Evolutionary conservation across 495 filamentous ascomycete species (phyloP).

Genomic region (Hyaloscypha finlandica): DNA sequence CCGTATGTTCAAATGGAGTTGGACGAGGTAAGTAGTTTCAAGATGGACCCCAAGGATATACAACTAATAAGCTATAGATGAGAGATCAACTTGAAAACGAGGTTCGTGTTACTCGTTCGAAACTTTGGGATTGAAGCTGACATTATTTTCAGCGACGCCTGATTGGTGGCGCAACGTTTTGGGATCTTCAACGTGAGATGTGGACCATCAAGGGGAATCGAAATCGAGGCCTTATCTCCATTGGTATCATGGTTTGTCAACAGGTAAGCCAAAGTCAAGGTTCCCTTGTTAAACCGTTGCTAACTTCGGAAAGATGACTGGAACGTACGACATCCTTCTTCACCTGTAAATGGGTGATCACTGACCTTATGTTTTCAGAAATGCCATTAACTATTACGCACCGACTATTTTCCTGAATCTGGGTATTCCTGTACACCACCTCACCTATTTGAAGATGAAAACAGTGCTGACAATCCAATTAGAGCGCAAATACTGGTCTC

Average conservation of each 20-base stretch:
- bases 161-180: conserved; percentile 40
- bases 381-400: conserved; percentile 68
- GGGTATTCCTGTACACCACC: conserved; percentile 51
- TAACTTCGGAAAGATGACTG: neutral
- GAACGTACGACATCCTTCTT: neutral
- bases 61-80: conserved; percentile 40
- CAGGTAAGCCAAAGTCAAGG: conserved; percentile 38
- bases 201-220: conserved; percentile 67
- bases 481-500: conserved; percentile 37
- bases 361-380: conserved; percentile 22
- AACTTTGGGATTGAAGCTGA: neutral
- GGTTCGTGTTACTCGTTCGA: conserved; percentile 52
- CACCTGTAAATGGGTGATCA: neutral
- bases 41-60: neutral
- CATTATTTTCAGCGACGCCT: conserved; percentile 14
- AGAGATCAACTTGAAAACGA: conserved; percentile 70
- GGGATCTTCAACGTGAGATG: conserved; percentile 70
- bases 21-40: conserved; percentile 42
- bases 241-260: conserved; percentile 70
- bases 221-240: conserved; percentile 59
- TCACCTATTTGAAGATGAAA: neutral
- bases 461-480: neutral
- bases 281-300: neutral
- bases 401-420: conserved; percentile 69
- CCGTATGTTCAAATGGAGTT: conserved; percentile 68